Base-by-base conservation (phyloP, 2,329 filamentous ascomycete genomes). In the Lasiodiplodia theobromae region DNA sequence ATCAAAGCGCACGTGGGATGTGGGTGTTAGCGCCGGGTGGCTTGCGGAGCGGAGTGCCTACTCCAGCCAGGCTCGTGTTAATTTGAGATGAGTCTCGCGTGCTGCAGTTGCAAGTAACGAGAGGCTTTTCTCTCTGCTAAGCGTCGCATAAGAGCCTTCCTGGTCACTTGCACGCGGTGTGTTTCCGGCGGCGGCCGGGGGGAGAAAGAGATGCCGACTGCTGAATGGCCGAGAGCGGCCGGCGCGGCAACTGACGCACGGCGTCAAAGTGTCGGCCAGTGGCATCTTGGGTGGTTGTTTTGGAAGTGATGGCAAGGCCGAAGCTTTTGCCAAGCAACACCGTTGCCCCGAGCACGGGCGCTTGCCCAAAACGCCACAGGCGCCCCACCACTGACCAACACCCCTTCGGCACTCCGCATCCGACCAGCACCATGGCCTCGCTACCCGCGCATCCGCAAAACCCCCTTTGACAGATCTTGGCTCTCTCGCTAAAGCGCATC, bases 311-410 rank as follows among this genome's bases (percentile, higher is more conserved):
- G 18, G 28, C 60, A 21, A 31, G 25, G 51, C 44, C 12, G 60
- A 64, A 64, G 60, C 60, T 64, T 64, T 64, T 21, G 60, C 60
- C 60, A 64, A 64, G 60, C 60, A 64, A 28, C 12, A n/a, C 18
- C 44, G 4, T 47, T 52, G 60, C 4, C 47, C 60, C 60, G 47
- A 28, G 47, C 60, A 23, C 60, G 10, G 28, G 47, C n/a, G 40
- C 58, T 21, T 11, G 18, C 40, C n/a, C 31, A 57, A 52, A 63
- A 63, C 28, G 60, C 38, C n/a, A 40, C 57, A 38, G 18, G 37
- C 56, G 40, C 3, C 60, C 44, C 44, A n/a, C 47, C 28, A 16
- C 60, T 11, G 31, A 58, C n/a, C 60, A 18, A 4, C 58, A 14
- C 38, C 58, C 60, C 47, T 64, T 52, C 60, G 60, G 60, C 60